Conservation (phyloP, 169 alveolate species). For the Haemoproteus tartakovskyi region DNA sequence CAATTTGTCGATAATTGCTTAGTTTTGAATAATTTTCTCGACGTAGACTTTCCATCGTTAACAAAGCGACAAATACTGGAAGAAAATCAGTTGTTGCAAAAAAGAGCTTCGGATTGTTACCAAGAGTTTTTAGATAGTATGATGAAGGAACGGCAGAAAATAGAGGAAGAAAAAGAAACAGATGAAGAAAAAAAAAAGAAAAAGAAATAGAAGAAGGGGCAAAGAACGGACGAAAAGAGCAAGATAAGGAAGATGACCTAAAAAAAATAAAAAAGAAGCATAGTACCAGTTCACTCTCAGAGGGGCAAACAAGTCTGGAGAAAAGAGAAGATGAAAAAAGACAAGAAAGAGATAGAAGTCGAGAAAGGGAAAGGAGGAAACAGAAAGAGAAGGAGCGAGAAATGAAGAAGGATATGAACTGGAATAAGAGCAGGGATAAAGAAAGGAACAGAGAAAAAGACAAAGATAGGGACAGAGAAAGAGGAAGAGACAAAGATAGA, state of each 20-base stretch:
- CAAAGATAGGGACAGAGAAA: background rate
- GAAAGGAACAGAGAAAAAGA: background rate
- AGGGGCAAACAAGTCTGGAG: constrained; percentile 7
- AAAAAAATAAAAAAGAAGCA: background rate
- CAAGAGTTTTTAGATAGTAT: constrained; percentile 19
- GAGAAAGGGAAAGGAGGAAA: constrained; percentile 11
- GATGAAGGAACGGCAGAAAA: constrained; percentile 14
- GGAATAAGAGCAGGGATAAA: background rate
- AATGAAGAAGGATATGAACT: background rate
- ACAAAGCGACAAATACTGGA: constrained; percentile 88
- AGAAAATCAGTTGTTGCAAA: constrained; percentile 79
- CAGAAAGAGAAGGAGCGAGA: background rate
- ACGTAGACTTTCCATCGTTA: constrained; percentile 91
- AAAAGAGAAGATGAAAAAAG: background rate
- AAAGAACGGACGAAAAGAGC: background rate
- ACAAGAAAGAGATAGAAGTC: constrained; percentile 2
- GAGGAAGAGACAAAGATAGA: background rate
- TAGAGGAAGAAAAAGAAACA: background rate
- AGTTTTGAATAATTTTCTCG: constrained; percentile 84
- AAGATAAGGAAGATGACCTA: background rate
- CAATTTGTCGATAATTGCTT: constrained; percentile 94
- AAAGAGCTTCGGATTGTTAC: constrained; percentile 35
- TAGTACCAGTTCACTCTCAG: background rate
- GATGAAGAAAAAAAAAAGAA: background rate
- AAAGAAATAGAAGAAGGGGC: background rate